A percentile compares a stretch with the other conserved stretches of the same genome.
Evolutionary conservation across 306 rosid genomes (phyloP).

Genomic region (Cucumis cinereus): DNA sequence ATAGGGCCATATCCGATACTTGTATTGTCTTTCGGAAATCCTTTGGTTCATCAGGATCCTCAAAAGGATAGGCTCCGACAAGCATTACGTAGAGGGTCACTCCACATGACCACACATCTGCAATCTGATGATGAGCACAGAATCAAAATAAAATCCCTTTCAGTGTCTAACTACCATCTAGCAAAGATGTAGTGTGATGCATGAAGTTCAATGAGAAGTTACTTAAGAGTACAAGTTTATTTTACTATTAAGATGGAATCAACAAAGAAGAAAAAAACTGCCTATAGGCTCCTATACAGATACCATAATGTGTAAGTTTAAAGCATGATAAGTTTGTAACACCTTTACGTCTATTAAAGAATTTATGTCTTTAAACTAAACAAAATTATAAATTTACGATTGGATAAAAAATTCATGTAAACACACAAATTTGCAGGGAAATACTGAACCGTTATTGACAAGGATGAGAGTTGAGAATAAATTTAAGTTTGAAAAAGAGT

Average conservation of each 20-base stretch:
- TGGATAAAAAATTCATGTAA: background rate
- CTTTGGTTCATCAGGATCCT: slow-evolving; percentile 78
- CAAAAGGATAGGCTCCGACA: slow-evolving; percentile 84
- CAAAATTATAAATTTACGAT: background rate
- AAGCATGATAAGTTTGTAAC: background rate
- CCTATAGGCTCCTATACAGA: background rate
- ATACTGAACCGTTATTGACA: background rate
- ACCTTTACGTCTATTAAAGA: background rate
- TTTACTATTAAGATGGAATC: background rate
- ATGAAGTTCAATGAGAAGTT: background rate
- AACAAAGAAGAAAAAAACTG: background rate
- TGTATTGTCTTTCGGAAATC: slow-evolving; percentile 87
- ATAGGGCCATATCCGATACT: slow-evolving; percentile 25
- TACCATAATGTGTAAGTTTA: background rate
- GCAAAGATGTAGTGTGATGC: background rate
- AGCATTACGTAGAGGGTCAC: slow-evolving; percentile 90
- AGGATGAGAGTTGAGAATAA: background rate
- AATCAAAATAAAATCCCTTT: slow-evolving; percentile 7
- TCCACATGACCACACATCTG: slow-evolving; percentile 98
- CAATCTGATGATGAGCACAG: slow-evolving; percentile 37
- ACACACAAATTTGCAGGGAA: background rate
- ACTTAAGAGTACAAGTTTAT: background rate
- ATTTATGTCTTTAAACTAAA: background rate
- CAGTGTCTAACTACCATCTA: background rate
- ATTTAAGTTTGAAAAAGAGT: background rate